Evolutionary conservation across 2,329 filamentous ascomycete species (phyloP), one percentile per base, ranked within the genome.

Genomic region (Teratosphaeriaceae sp.): DNA sequence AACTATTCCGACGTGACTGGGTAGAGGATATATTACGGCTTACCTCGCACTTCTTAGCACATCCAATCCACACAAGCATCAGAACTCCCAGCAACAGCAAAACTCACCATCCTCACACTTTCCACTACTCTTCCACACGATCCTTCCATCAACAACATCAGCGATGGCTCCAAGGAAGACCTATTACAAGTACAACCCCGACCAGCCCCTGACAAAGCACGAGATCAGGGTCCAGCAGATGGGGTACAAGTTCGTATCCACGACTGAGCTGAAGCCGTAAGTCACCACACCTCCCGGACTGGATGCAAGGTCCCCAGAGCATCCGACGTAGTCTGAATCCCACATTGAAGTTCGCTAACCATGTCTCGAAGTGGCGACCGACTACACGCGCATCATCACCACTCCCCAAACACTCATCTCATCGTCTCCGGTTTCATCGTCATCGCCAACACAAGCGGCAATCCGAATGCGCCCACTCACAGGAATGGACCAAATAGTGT

Each of bases 181-280:
- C 12, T 31, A 31, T n/a, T 43, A 31, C 34, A 27, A 15, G 12
- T 43, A 43, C 41, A 38, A 38, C 12, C 22, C 33, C 2, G 13
- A 38, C 15, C 15, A 15, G n/a, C 23, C 35, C 6, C 34, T 38
- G 8, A 30, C 41, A 3, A 16, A 13, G 7, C 22, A 16, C 9
- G 41, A 43, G 33, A n/a, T 23, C 13, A 15, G 22, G 12, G 41
- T 43, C 5, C 29, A 12, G 11, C 21, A 26, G 8, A 5, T 4
- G 22, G 41, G 35, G 1, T 43, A 38, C 18, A 22, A 22, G 11
- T 43, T 19, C 21, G 41, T 43, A 18, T 43, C 41, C n/a, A 43
- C 41, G 9, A 43, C 41, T 7, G 27, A 27, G 7, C 41, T 43
- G 6, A 5, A 5, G 4, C 7, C 31, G 31, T 15, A 21, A 20